These are phyloP conservation scores for Coniochaeta sp. DNA, from an alignment of 2,329 filamentous ascomycete species.

Conservation along the genomic window DNA sequence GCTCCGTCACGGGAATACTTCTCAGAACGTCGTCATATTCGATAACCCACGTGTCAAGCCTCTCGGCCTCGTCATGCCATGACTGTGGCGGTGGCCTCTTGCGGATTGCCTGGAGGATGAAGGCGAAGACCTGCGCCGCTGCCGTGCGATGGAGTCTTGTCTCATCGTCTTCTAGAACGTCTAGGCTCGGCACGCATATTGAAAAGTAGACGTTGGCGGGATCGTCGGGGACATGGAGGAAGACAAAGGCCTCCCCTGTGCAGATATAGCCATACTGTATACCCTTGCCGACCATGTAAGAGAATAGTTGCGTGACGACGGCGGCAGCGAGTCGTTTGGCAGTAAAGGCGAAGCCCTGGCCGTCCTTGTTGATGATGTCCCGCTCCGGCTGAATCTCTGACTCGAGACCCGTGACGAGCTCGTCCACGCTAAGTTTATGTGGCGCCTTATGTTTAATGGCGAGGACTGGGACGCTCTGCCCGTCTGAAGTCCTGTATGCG, in stretches of 20 bases:
- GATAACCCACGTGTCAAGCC: slow-evolving; percentile 23
- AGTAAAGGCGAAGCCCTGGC: slow-evolving; percentile 19
- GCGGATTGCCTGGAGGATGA: slow-evolving; percentile 24
- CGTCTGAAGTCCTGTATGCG: slow-evolving; percentile 15
- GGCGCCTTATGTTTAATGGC: slow-evolving; percentile 31
- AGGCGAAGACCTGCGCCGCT: slow-evolving; percentile 28
- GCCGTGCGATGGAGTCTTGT: slow-evolving; percentile 26
- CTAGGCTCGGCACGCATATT: slow-evolving; percentile 23
- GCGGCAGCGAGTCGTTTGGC: slow-evolving; percentile 23
- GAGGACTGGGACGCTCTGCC: slow-evolving; percentile 14
- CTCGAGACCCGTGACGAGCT: slow-evolving; percentile 22
- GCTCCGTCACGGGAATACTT: slow-evolving; percentile 14
- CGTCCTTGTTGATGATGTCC: slow-evolving; percentile 23
- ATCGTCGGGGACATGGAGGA: slow-evolving; percentile 25
- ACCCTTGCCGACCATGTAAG: slow-evolving; percentile 27
- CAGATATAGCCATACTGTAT: slow-evolving; percentile 26
- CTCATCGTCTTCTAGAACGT: slow-evolving; percentile 24
- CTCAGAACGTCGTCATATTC: slow-evolving; percentile 23
- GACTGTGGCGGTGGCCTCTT: slow-evolving; percentile 15
- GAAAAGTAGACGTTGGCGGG: slow-evolving; percentile 23
- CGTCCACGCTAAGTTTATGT: slow-evolving; percentile 24
- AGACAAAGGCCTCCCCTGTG: slow-evolving; percentile 24
- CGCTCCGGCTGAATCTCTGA: slow-evolving; percentile 24
- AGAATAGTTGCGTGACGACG: slow-evolving; percentile 30
- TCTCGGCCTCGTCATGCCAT: slow-evolving; percentile 21